These are phyloP conservation scores for Sporodiniella umbellata DNA, from an alignment of 371 early-diverging fungal species.

Conservation along the genomic window DNA sequence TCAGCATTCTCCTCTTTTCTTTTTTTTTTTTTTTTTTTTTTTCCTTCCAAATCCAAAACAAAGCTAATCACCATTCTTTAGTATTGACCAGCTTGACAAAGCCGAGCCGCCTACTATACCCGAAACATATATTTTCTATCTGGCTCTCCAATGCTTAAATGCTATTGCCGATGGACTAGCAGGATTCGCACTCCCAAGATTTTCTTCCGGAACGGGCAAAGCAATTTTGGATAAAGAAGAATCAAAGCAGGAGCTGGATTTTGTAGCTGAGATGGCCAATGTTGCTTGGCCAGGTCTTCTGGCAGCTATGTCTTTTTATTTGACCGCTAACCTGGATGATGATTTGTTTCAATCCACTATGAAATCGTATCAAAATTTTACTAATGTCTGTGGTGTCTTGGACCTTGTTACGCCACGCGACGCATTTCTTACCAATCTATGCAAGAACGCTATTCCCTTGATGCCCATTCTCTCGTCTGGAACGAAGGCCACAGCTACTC, in stretches of 20 bases:
- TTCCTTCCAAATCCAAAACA: too few relatives aligned
- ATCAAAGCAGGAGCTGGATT: conserved; percentile 56
- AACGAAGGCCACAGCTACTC: conserved; percentile 12
- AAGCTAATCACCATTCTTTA: too few relatives aligned
- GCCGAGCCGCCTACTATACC: conserved; percentile 86
- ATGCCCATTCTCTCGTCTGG: conserved; percentile 48
- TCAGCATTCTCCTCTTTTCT: too few relatives aligned
- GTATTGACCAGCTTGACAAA: conserved; percentile 91
- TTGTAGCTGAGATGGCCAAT: conserved; percentile 79
- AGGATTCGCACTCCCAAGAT: conserved; percentile 59
- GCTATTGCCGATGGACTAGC: conserved; percentile 74
- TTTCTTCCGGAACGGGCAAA: conserved; percentile 36
- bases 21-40: too few relatives aligned
- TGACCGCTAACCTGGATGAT: conserved; percentile 80
- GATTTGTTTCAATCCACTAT: conserved; percentile 75
- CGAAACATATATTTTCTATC: conserved; percentile 81
- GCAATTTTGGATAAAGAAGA: conserved; percentile 1
- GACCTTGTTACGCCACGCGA: conserved; percentile 78
- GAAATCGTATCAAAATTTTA: conserved; percentile 73
- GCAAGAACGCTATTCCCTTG: conserved; percentile 71
- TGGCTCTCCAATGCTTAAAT: conserved; percentile 69
- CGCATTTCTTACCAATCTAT: conserved; percentile 81
- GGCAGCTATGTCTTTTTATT: conserved; percentile 74
- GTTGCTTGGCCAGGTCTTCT: conserved; percentile 83
- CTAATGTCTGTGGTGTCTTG: conserved; percentile 82